Conservation (phyloP, 2,329 filamentous ascomycete species). For the Fusarium nisikadoi region DNA sequence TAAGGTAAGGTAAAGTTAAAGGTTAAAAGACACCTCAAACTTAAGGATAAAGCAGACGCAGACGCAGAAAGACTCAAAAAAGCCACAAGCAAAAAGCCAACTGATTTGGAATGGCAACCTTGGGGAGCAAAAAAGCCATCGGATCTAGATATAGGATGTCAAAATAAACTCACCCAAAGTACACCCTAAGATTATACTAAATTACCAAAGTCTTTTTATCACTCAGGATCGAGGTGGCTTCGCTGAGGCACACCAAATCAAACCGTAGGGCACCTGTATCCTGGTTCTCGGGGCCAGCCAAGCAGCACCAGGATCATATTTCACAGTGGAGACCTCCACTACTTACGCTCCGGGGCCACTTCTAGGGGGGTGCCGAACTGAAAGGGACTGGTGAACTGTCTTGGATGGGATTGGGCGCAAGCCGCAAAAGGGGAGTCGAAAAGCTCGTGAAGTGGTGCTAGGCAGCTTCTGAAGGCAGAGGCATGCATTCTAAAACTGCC, state of each 20-base stretch:
- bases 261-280: constrained; percentile 36
- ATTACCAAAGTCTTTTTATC: too few relatives aligned
- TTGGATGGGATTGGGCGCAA: constrained; percentile 1
- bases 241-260: not conserved
- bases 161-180: too few relatives aligned
- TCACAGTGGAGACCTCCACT: constrained; percentile 27
- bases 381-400: not conserved
- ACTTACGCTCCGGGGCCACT: not conserved
- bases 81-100: not conserved
- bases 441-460: constrained; percentile 22
- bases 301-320: constrained; percentile 39
- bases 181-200: too few relatives aligned
- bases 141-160: too few relatives aligned
- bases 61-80: constrained; percentile 7
- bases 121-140: not conserved
- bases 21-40: constrained; percentile 8
- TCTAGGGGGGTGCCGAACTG: constrained; percentile 7
- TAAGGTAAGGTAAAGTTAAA: constrained; percentile 20
- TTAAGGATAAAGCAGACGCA: not conserved
- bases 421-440: not conserved
- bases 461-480: not conserved
- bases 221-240: not conserved
- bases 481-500: constrained; percentile 26
- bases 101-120: constrained; percentile 28
- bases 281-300: constrained; percentile 44